Evolutionary conservation across 169 alveolate genomes (phyloP).

Genomic region (Plasmodium chabaudi): DNA sequence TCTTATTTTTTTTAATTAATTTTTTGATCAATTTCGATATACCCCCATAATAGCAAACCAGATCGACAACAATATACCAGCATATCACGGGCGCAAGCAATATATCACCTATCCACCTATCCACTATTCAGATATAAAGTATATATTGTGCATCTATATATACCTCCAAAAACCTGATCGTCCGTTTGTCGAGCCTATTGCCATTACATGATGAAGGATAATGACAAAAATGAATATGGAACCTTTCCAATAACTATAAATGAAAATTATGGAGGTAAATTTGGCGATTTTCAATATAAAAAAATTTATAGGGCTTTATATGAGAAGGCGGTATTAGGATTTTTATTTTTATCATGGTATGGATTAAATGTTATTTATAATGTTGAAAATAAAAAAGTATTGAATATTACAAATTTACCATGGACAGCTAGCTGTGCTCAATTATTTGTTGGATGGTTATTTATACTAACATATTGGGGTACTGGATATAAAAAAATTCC

Average conservation of each 20-base stretch:
- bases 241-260: constrained; percentile 70
- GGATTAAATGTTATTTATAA: constrained; percentile 84
- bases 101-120: no score
- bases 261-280: constrained; percentile 41
- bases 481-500: constrained; percentile 78
- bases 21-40: no score
- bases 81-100: no score
- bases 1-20: no score
- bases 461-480: constrained; percentile 67
- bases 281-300: constrained; percentile 3
- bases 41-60: no score
- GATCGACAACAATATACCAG: no score
- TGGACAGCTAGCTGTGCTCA: constrained; percentile 85
- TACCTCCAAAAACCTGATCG: background rate
- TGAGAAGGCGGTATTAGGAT: constrained; percentile 16
- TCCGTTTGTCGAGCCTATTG: background rate
- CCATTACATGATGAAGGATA: constrained; percentile 34
- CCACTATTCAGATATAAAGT: background rate
- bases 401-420: constrained; percentile 83
- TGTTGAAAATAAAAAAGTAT: constrained; percentile 84
- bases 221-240: constrained; percentile 62
- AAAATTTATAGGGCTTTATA: background rate
- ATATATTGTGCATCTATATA: background rate
- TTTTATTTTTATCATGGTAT: constrained; percentile 83
- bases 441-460: constrained; percentile 84